Percentiles rank a stretch among this genome's conserved stretches.
Evolutionary conservation across 2,329 filamentous ascomycete species (phyloP).

Genomic region (Diaporthe citri): DNA sequence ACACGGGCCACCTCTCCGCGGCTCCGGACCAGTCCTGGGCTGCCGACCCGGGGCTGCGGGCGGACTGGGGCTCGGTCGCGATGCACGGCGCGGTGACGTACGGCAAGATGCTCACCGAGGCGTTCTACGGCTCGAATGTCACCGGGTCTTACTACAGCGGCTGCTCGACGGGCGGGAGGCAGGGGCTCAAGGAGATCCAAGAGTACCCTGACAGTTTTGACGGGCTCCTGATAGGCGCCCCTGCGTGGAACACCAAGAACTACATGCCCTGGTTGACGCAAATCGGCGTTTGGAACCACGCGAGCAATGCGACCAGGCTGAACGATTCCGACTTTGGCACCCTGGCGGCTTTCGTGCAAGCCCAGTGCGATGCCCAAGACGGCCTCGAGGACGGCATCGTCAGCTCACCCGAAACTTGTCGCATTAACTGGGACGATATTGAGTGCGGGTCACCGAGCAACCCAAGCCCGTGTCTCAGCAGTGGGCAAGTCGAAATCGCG

Average conservation of each 20-base stretch:
- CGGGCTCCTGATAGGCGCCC: conserved; percentile 49
- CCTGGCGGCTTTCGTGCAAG: conserved; percentile 54
- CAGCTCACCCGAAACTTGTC: conserved; percentile 58
- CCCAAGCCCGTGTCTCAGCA: conserved; percentile 50
- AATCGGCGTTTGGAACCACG: conserved; percentile 61
- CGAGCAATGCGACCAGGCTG: conserved; percentile 55
- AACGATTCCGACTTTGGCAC: conserved; percentile 57
- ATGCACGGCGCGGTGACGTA: conserved; percentile 61
- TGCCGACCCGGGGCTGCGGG: conserved; percentile 49
- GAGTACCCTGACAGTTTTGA: conserved; percentile 62
- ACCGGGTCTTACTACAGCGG: conserved; percentile 58
- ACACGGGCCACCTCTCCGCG: conserved; percentile 57
- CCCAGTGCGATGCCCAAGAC: conserved; percentile 65
- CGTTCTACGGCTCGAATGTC: conserved; percentile 58
- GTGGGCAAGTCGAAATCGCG: conserved; percentile 48
- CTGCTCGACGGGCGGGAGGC: conserved; percentile 64
- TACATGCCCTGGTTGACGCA: conserved; percentile 58
- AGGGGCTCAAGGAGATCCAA: conserved; percentile 60
- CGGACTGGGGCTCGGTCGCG: conserved; percentile 55
- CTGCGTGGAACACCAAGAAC: conserved; percentile 65
- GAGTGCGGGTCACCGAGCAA: conserved; percentile 29
- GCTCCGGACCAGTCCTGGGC: conserved; percentile 53
- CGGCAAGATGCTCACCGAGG: conserved; percentile 59
- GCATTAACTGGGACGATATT: conserved; percentile 51
- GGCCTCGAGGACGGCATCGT: conserved; percentile 63